These are phyloP conservation scores for Theileria parva DNA, from an alignment of 169 alveolate species.

Conservation along the genomic window DNA sequence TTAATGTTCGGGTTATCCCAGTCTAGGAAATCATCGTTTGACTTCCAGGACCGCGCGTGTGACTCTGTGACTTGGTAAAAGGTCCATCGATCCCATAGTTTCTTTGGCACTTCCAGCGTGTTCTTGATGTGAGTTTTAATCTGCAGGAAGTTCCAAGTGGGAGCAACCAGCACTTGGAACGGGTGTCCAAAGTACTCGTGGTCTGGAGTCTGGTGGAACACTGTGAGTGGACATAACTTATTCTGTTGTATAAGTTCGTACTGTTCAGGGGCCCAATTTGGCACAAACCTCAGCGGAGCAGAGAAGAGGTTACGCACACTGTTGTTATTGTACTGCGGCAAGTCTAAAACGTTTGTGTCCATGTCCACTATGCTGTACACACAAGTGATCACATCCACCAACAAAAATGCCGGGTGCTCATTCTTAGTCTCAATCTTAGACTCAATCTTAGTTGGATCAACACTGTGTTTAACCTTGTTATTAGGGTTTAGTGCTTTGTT, in stretches of 20 bases:
- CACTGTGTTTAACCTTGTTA: neutral
- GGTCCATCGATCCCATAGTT: slow-evolving; percentile 70
- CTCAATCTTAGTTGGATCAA: neutral
- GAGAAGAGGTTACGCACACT: slow-evolving; percentile 65
- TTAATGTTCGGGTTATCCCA: slow-evolving; percentile 48
- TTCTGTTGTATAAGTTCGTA: slow-evolving; percentile 36
- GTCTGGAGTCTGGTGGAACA: slow-evolving; percentile 65
- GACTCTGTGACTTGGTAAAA: slow-evolving; percentile 61
- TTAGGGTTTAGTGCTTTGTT: neutral
- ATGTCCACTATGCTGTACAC: slow-evolving; percentile 37
- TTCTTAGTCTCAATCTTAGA: too few relatives aligned
- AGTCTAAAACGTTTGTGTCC: slow-evolving; percentile 15
- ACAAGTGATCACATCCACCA: slow-evolving; percentile 34
- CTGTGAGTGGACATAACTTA: slow-evolving; percentile 32
- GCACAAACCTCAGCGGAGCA: slow-evolving; percentile 75
- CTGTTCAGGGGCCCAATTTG: slow-evolving; percentile 73
- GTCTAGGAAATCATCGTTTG: slow-evolving; percentile 69
- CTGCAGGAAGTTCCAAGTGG: slow-evolving; percentile 51
- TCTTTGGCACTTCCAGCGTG: slow-evolving; percentile 46
- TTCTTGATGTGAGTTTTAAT: slow-evolving; percentile 55
- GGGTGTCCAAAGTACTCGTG: slow-evolving; percentile 66
- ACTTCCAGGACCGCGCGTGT: slow-evolving; percentile 57
- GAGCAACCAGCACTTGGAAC: slow-evolving; percentile 57
- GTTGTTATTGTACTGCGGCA: slow-evolving; percentile 52
- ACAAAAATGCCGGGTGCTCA: neutral